A percentile compares a stretch with the other conserved stretches of the same genome.
These are phyloP conservation scores for Amoebophrya sp. DNA, from an alignment of 169 alveolate species.

Conservation along the genomic window DNA sequence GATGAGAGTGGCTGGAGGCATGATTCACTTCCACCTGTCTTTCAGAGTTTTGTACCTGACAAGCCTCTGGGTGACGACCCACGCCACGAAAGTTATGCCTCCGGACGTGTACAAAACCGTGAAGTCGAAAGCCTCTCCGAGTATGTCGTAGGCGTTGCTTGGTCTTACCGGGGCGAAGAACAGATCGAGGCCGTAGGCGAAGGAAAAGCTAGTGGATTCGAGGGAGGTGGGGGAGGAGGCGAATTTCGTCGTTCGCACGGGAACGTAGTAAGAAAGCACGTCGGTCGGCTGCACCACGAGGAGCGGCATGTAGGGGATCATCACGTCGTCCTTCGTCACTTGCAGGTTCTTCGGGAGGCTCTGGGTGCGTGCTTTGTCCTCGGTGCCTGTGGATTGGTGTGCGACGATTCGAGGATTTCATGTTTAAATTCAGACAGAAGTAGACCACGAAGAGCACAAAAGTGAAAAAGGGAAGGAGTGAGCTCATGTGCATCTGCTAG, in stretches of 20 bases:
- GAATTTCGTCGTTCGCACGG: background rate
- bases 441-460: too few species aligned
- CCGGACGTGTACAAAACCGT: background rate
- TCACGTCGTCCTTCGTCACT: background rate
- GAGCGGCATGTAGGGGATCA: background rate
- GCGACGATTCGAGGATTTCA: too few species aligned
- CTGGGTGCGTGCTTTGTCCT: background rate
- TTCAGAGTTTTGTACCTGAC: background rate
- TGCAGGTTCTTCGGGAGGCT: background rate
- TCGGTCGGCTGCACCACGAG: background rate
- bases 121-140: background rate
- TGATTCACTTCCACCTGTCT: conserved; percentile 13
- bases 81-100: background rate
- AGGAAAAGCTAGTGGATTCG: background rate
- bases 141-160: background rate
- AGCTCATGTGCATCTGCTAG: too few species aligned
- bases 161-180: background rate
- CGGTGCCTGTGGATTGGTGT: too few species aligned
- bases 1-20: too few species aligned
- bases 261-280: background rate
- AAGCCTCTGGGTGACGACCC: background rate
- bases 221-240: background rate
- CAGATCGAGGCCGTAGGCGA: background rate
- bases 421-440: too few species aligned
- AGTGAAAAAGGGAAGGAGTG: too few species aligned